Evolutionary conservation across 805 yeast species (phyloP), one percentile per base, ranked within the genome.

Genomic region (Jamesozyma spencerorum): DNA sequence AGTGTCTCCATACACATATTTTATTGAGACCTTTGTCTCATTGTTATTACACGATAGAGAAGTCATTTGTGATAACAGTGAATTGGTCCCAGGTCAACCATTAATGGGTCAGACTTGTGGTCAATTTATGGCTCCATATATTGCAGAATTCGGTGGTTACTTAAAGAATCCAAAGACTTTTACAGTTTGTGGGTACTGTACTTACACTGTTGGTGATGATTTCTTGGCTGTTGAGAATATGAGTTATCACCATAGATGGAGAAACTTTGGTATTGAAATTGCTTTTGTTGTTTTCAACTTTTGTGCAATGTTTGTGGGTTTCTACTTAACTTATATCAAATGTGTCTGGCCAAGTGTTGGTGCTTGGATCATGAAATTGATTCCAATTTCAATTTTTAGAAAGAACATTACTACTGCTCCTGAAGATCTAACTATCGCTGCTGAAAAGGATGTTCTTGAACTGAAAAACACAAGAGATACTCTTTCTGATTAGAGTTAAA

Each of bases 31-130:
- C 18, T 68, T 81, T 45, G 66, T 78, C 39, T 68, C 64, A 29
- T 62, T 55, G 18, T 62, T 71, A 31, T 63, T 71, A 50, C 80
- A 79, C 46, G 72, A 68, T 34, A 66, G 74, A 45, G 52, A 56
- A 22, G 81, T 83, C 12, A 50, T 39, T 13, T 81, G 87, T 58
- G 50, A 57, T 7, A 48, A 44, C 2, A 45, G 50, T 14, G 88
- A 81, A 51, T 64, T 68, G 55, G 71, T 70, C 34, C 63, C 66
- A 30, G 62, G 76, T 41, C 57, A 64, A 31, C 79, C 85, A 8
- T 76, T 79, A 4, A 40, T 45, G 8, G 86, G 85, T 5, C 57
- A 59, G 55, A 79, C 85, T 2, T 85, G 94, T 63, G 70, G 66
- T 8, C 62, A 71, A 36, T 85, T 68, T 57, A 64, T 76, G 49